Conservation (phyloP, 768 basidiomycete species). For the Cyclocybe aegerita region DNA sequence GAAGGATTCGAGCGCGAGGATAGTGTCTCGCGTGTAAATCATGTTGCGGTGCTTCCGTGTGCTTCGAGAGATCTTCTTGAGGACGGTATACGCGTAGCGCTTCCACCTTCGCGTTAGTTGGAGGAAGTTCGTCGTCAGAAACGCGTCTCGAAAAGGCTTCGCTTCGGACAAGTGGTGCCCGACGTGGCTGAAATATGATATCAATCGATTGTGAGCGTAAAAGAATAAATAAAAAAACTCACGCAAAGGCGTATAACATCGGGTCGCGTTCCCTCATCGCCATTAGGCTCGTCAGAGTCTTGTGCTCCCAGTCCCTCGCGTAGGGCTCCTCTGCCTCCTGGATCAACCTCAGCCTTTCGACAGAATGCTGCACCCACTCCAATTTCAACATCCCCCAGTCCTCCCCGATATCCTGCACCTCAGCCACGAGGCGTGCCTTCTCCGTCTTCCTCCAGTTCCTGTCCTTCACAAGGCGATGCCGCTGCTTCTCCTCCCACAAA, state of each 20-base stretch:
- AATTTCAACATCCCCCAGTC: not conserved
- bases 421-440: not conserved
- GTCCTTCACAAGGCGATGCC: not conserved
- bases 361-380: conserved; percentile 1
- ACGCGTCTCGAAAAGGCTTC: no score
- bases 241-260: conserved; percentile 1
- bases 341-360: not conserved
- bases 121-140: no score
- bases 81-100: no score
- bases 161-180: not conserved
- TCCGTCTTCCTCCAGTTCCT: conserved; percentile 2
- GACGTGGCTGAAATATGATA: not conserved
- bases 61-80: no score
- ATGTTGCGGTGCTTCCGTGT: no score
- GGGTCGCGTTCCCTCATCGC: conserved; percentile 2
- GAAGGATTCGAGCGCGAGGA: no score
- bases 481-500: not conserved
- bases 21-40: no score
- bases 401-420: not conserved
- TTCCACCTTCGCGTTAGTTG: no score
- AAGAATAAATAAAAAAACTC: not conserved
- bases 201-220: not conserved
- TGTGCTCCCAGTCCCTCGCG: not conserved
- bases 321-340: not conserved
- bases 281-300: not conserved